Evolutionary conservation across 2,329 filamentous ascomycete genomes (phyloP).

Genomic region (Coniella vitis): DNA sequence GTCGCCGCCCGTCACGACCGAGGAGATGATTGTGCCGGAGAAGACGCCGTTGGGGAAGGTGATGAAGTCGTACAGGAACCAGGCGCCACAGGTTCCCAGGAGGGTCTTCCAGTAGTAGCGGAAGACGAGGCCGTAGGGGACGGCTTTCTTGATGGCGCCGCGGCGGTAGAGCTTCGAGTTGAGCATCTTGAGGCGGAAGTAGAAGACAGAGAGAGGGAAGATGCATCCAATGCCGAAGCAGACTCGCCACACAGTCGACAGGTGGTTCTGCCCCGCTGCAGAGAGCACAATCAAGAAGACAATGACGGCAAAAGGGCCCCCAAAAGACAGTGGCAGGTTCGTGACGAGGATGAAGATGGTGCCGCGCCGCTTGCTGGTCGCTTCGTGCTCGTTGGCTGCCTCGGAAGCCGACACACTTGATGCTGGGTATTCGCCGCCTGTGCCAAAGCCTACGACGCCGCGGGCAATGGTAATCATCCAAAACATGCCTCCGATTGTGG

Average conservation of each 20-base stretch:
- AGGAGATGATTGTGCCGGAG: slow-evolving; percentile 42
- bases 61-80: slow-evolving; percentile 50
- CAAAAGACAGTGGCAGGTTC: slow-evolving; percentile 42
- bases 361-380: slow-evolving; percentile 39
- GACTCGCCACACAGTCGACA: slow-evolving; percentile 38
- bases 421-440: slow-evolving; percentile 40
- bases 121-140: slow-evolving; percentile 40
- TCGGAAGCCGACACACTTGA: slow-evolving; percentile 43
- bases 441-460: slow-evolving; percentile 35
- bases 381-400: slow-evolving; percentile 42
- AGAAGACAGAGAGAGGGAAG: slow-evolving; percentile 43
- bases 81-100: slow-evolving; percentile 39
- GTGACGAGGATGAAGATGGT: slow-evolving; percentile 51
- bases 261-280: slow-evolving; percentile 37
- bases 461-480: slow-evolving; percentile 43
- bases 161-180: slow-evolving; percentile 42
- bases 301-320: slow-evolving; percentile 30
- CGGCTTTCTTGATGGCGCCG: slow-evolving; percentile 37
- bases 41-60: slow-evolving; percentile 50
- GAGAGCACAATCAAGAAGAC: slow-evolving; percentile 45
- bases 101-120: slow-evolving; percentile 43
- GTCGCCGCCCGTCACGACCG: slow-evolving; percentile 33
- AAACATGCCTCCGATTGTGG: slow-evolving; percentile 32
- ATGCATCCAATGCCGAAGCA: slow-evolving; percentile 43
- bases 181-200: slow-evolving; percentile 45